Base-by-base conservation (phyloP, 2,329 filamentous ascomycete genomes). In the Diaporthe longicolla region DNA sequence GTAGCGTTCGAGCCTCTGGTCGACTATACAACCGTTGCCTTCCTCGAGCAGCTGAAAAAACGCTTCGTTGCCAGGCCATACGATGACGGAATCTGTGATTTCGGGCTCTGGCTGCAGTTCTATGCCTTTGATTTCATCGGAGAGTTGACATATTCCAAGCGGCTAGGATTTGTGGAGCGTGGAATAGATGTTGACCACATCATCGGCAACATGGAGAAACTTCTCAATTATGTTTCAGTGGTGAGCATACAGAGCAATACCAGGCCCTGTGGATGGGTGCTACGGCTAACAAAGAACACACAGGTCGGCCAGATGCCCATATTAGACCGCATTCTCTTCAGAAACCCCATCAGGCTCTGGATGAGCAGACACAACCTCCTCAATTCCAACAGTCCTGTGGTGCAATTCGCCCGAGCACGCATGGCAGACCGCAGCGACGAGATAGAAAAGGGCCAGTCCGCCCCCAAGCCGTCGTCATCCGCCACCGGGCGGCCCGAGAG, bases 1-100 rank as follows among this genome's bases (percentile, higher is more conserved):
- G 73, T 79, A 9, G 48, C 73, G n/a, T 79, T 78, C 32, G 79
- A 80, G 66, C 77, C 76, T 3, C 72, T 75, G 29, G 76, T 80
- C 0, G 78, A 80, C 68, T 73, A 63, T 1, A 77, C 76, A 15
- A 77, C 78, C 21, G 29, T 68, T 11, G 63, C 78, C 7, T 77
- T 80, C 68, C 80, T 82, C 74, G 80, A 71, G 21, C 76, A 81
- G 26, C 71, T 82, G 21, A 78, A 81, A 43, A 69, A 75, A 10
- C 55, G 35, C 13, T 71, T 58, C 21, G 54, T 54, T 6, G 48
- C 19, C 3, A 48, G 19, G 19, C 13, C 32, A 1, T 32, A 13
- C 32, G 4, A 11, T 6, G 40, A 55, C 1, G 69, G 54, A 24
- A 48, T 19, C 2, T 71, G 37, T 21, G 55, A 71, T n/a, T 71